Evolutionary conservation across 2,329 filamentous ascomycete species (phyloP), one percentile per base, ranked within the genome.

Genomic region (Aspergillus arachidicola): DNA sequence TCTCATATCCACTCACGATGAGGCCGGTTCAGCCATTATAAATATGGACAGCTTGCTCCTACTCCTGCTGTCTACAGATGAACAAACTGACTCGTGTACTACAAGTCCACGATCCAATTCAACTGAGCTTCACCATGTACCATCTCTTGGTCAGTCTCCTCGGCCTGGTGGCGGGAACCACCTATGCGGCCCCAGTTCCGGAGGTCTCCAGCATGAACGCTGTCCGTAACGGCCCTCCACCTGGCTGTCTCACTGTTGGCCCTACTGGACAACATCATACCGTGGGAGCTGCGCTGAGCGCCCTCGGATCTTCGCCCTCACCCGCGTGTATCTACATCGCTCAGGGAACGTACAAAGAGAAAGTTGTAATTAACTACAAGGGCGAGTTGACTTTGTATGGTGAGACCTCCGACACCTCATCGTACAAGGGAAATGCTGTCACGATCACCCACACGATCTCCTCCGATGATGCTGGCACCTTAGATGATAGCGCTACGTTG

Each of bases 391-490:
- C 74, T 1, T 28, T 77, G 2, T 77, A 77, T 34, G 76, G 75
- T 0, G 68, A 74, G 56, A 77, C 75, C 0, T 65, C 67, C 0
- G 63, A 78, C 59, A 73, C 69, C 1, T 61, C 62, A 2, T 62
- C 65, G 0, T 77, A 77, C 58, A 71, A 73, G 57, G 23, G 69
- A 1, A 78, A 78, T 26, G 70, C 66, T 0, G 76, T 76, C 1
- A 74, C 69, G 0, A 73, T 78, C 55, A 75, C 72, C 4, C 71
- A 76, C 55, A 74, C 72, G 0, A 70, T 75, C 9, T 72, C 73
- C 0, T 78, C 75, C 0, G 57, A 70, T 0, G 66, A 71, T 2
- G 73, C 75, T 4, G 76, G 76, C 0, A 67, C 66, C 9, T 58
- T 77, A 26, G 75, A 76, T 46, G 61, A 65, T 23, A 78, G 75